These are phyloP conservation scores for Claviceps maximensis DNA, from an alignment of 2,329 filamentous ascomycete genomes.

Conservation along the genomic window DNA sequence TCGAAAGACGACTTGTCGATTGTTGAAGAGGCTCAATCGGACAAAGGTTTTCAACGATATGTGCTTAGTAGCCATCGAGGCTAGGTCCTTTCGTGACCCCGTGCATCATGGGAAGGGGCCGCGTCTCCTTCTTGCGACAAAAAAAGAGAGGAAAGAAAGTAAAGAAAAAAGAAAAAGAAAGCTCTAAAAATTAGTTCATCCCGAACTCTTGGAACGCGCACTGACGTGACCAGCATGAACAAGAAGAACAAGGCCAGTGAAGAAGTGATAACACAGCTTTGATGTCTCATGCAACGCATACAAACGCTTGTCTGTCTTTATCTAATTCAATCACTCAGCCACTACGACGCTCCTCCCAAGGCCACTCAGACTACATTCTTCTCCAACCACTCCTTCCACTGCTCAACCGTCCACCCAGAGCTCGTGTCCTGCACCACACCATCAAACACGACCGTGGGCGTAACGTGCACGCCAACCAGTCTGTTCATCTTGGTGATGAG, in stretches of 20 bases:
- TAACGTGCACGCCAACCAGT: constrained; percentile 74
- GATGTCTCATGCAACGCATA: too few relatives aligned
- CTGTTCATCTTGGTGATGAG: constrained; percentile 67
- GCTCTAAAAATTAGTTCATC: too few relatives aligned
- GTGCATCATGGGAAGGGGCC: neutral
- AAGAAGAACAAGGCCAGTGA: neutral
- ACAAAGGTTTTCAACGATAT: neutral
- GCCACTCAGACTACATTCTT: constrained; percentile 29
- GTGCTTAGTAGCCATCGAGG: neutral
- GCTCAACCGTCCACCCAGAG: constrained; percentile 61
- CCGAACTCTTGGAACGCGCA: neutral
- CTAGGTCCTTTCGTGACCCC: neutral
- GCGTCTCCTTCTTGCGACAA: too few relatives aligned
- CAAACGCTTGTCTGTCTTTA: too few relatives aligned
- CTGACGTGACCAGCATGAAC: neutral
- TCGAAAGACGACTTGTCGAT: neutral
- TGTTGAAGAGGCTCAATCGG: neutral
- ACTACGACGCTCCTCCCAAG: too few relatives aligned
- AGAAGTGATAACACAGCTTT: neutral
- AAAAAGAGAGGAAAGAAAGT: too few relatives aligned
- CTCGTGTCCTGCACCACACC: constrained; percentile 72
- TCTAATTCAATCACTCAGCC: too few relatives aligned
- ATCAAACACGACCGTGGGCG: constrained; percentile 80
- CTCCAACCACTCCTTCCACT: constrained; percentile 77
- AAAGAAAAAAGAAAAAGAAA: too few relatives aligned